A percentile compares a stretch with the other conserved stretches of the same genome.
These are phyloP conservation scores for Globisporangium mamillatum DNA, from an alignment of 352 stramenopile species.

Conservation along the genomic window DNA sequence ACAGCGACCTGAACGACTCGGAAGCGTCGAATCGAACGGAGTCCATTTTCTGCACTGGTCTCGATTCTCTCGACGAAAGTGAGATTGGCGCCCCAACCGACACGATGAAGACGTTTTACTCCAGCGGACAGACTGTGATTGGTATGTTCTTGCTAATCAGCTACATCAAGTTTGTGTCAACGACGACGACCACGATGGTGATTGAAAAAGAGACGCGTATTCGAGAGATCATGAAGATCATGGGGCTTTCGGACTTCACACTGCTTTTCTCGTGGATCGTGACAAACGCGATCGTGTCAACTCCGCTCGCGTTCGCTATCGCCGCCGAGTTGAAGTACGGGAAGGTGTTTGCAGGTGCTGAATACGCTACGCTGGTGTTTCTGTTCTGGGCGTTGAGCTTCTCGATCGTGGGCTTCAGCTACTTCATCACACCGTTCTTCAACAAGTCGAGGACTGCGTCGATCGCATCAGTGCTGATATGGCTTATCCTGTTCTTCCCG, in stretches of 20 bases:
- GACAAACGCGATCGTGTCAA: conserved; percentile 45
- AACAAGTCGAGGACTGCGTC: conserved; percentile 61
- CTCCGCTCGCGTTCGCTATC: conserved; percentile 46
- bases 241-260: conserved; percentile 63
- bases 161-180: conserved; percentile 61
- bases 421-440: conserved; percentile 67
- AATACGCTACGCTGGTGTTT: conserved; percentile 59
- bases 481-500: conserved; percentile 73
- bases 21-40: conserved; percentile 16
- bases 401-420: conserved; percentile 61
- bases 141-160: conserved; percentile 59
- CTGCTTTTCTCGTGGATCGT: conserved; percentile 66
- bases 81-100: conserved; percentile 36
- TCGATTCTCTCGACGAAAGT: conserved; percentile 23
- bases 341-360: conserved; percentile 57
- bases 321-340: conserved; percentile 59
- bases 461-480: conserved; percentile 63
- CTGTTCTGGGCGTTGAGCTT: conserved; percentile 65
- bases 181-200: conserved; percentile 68
- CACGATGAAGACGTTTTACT: conserved; percentile 62
- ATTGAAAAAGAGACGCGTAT: conserved; percentile 80
- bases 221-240: conserved; percentile 84
- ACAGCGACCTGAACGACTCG: conserved; percentile 12
- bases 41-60: conserved; percentile 35
- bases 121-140: conserved; percentile 57